Evolutionary conservation across 768 basidiomycete species (phyloP).

Genomic region (Candolleomyces aberdarensis): DNA sequence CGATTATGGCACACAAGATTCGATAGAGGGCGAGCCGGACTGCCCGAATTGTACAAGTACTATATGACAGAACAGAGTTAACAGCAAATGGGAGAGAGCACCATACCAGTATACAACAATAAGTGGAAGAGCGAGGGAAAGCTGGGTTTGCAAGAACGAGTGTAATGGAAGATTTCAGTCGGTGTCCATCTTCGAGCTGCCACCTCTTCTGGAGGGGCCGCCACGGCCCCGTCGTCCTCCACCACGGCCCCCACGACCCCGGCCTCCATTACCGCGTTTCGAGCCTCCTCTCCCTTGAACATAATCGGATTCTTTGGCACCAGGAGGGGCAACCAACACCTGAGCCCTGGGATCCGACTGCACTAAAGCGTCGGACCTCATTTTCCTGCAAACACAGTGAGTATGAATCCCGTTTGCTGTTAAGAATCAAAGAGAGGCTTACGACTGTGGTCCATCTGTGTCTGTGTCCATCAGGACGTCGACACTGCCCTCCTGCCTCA

Average conservation of each 20-base stretch:
- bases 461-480: conserved; percentile 58
- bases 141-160: background rate
- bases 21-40: background rate
- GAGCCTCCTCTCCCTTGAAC: conserved; percentile 25
- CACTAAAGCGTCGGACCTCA: conserved; percentile 79
- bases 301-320: conserved; percentile 54
- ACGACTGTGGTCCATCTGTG: conserved; percentile 49
- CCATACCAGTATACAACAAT: conserved; percentile 2
- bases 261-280: conserved; percentile 24
- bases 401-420: background rate
- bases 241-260: conserved; percentile 35
- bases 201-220: conserved; percentile 33
- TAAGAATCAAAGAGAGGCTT: conserved; percentile 23
- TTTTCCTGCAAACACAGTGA: conserved; percentile 51
- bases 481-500: conserved; percentile 51
- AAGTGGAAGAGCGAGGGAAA: background rate
- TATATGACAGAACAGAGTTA: background rate
- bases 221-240: conserved; percentile 36
- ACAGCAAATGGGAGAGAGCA: background rate
- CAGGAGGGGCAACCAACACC: conserved; percentile 67
- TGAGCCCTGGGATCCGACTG: conserved; percentile 61
- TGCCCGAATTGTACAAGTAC: background rate
- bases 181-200: conserved; percentile 48
- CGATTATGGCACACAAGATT: background rate
- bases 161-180: conserved; percentile 32